Conservation (phyloP, 164 flowering plant species). For the Piper longum region DNA sequence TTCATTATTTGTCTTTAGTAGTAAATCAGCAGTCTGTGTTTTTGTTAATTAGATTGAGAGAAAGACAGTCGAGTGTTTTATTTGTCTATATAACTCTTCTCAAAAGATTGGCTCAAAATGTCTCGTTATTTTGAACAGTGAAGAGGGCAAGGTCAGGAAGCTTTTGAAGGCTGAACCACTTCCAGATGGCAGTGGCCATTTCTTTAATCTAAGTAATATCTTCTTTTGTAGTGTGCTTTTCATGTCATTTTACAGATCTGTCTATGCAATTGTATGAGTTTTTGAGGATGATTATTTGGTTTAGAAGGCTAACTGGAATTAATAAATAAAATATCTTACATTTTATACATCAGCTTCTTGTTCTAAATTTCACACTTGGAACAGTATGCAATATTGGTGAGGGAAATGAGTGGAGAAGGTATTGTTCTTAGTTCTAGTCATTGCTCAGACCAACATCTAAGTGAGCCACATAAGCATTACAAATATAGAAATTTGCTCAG, state of each 20-base stretch:
- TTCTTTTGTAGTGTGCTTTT: neutral
- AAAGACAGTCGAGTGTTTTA: neutral
- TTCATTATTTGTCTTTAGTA: too few relatives aligned
- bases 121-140: conserved; percentile 33
- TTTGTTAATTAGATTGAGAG: too few relatives aligned
- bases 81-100: neutral
- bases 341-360: too few relatives aligned
- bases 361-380: too few relatives aligned
- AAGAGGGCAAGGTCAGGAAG: conserved; percentile 87
- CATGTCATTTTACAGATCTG: neutral
- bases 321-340: too few relatives aligned
- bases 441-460: too few relatives aligned
- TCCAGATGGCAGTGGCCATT: conserved; percentile 90
- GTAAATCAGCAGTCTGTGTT: too few relatives aligned
- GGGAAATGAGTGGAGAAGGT: too few relatives aligned
- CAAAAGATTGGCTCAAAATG: neutral
- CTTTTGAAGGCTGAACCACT: conserved; percentile 88
- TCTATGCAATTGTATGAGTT: neutral
- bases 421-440: too few relatives aligned
- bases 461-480: too few relatives aligned
- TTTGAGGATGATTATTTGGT: neutral
- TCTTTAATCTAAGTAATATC: conserved; percentile 76
- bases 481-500: too few relatives aligned
- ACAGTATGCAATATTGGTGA: too few relatives aligned
- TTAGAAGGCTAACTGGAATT: neutral